These are phyloP conservation scores for Danielia reshetovae DNA, from an alignment of 805 yeast species.

Conservation along the genomic window DNA sequence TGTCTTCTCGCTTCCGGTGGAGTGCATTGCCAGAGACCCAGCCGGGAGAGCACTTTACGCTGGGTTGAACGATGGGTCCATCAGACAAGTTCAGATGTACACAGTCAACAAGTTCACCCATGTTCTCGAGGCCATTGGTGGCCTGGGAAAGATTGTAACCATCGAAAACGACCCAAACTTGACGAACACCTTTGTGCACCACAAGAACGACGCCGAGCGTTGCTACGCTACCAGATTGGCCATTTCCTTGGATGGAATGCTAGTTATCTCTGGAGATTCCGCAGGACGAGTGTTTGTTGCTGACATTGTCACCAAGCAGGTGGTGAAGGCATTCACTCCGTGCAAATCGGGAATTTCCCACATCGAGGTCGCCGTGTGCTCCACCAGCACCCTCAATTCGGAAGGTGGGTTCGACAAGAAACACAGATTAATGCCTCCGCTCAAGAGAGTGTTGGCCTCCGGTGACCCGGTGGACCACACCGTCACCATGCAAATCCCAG, in stretches of 20 bases:
- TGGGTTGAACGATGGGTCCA: slow-evolving; percentile 62
- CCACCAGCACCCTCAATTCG: slow-evolving; percentile 15
- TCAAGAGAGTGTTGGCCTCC: slow-evolving; percentile 57
- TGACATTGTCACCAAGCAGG: slow-evolving; percentile 70
- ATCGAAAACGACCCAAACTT: slow-evolving; percentile 49
- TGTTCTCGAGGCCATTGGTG: slow-evolving; percentile 59
- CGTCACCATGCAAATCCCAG: slow-evolving; percentile 38
- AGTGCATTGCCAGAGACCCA: slow-evolving; percentile 65
- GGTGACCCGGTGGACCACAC: slow-evolving; percentile 37
- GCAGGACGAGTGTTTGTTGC: slow-evolving; percentile 63
- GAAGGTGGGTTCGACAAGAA: slow-evolving; percentile 27
- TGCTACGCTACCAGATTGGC: slow-evolving; percentile 48
- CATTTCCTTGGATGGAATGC: slow-evolving; percentile 72
- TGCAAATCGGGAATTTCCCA: slow-evolving; percentile 34
- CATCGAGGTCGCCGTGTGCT: slow-evolving; percentile 21
- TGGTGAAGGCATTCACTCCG: slow-evolving; percentile 50
- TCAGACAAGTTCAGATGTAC: slow-evolving; percentile 55
- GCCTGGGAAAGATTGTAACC: slow-evolving; percentile 48
- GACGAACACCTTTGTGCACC: slow-evolving; percentile 51
- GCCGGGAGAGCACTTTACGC: slow-evolving; percentile 71
- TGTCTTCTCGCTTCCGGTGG: slow-evolving; percentile 57
- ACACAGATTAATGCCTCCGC: slow-evolving; percentile 51
- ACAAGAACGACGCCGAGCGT: slow-evolving; percentile 18
- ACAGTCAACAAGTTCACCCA: slow-evolving; percentile 28
- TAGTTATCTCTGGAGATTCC: slow-evolving; percentile 67